phyloP scores from a whole-genome alignment of 345 rosid species.

The Moricandia moricandioides region DNA sequence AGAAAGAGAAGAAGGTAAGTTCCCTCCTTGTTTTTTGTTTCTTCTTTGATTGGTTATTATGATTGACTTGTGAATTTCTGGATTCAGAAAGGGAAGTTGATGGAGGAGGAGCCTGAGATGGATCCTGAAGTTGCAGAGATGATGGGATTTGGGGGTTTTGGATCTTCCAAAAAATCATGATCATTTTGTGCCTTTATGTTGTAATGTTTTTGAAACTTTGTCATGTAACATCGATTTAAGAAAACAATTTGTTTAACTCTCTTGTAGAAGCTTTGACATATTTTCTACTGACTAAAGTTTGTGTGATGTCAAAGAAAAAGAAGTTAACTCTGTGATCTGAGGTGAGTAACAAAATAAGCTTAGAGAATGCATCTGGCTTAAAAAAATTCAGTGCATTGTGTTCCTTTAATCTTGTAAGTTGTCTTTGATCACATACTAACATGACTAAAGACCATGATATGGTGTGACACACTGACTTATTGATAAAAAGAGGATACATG shows the following conservation, averaged over 20 bases:
- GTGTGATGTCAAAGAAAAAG: too few species aligned
- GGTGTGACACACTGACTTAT: not conserved
- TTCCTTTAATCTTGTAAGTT: not conserved
- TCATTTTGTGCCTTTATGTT: conserved; percentile 16
- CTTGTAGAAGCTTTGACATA: too few species aligned
- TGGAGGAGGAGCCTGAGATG: conserved; percentile 74
- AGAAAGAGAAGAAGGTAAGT: conserved; percentile 93
- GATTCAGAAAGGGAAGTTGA: conserved; percentile 77
- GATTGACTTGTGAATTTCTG: not conserved
- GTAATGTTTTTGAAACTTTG: conserved; percentile 13
- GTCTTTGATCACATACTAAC: not conserved
- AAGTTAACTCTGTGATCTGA: not conserved
- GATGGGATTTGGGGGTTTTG: conserved; percentile 98
- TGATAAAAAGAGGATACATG: not conserved
- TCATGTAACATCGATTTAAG: not conserved
- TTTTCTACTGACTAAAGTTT: too few species aligned
- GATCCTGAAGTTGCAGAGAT: conserved; percentile 93
- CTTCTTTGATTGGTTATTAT: not conserved
- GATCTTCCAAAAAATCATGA: conserved; percentile 68
- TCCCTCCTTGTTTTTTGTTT: not conserved
- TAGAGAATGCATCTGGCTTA: not conserved
- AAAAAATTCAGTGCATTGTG: not conserved
- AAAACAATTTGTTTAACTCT: too few species aligned
- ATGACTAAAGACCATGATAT: not conserved
- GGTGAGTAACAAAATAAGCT: not conserved